Evolutionary conservation across 306 rosid species (phyloP).

Genomic region (Pterocarpus macrocarpus): DNA sequence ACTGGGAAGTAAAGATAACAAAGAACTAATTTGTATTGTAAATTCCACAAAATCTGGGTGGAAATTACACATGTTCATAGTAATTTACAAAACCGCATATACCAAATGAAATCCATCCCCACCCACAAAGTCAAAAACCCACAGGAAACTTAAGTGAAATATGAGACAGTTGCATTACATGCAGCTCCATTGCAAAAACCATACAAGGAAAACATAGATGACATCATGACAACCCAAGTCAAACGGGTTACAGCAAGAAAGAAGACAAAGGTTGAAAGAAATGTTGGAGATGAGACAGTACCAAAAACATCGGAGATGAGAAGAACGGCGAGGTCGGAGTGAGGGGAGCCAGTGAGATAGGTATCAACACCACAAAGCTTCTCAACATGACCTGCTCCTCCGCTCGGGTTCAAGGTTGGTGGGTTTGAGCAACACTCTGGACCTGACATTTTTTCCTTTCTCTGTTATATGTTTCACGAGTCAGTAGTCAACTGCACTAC

Average conservation of each 20-base stretch:
- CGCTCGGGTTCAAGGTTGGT: conserved; percentile 60
- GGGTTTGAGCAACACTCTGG: conserved; percentile 76
- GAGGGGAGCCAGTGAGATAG: conserved; percentile 64
- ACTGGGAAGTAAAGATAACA: neutral
- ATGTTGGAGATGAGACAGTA: neutral
- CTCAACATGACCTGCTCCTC: conserved; percentile 69
- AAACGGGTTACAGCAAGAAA: neutral
- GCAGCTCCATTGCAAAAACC: no score
- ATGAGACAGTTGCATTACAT: no score
- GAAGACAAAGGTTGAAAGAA: neutral
- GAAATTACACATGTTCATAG: neutral
- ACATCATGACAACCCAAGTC: neutral
- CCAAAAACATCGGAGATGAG: conserved; percentile 67
- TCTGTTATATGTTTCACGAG: no score
- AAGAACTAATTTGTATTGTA: neutral
- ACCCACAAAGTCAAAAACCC: conserved; percentile 4
- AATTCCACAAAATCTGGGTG: neutral
- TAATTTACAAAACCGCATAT: neutral
- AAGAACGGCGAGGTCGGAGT: conserved; percentile 66
- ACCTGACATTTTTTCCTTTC: conserved; percentile 59
- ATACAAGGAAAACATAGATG: no score
- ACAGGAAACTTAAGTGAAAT: no score
- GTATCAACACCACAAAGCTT: conserved; percentile 52
- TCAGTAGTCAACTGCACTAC: no score
- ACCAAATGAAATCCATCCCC: neutral